Conservation (phyloP, 2,329 filamentous ascomycete species). For the Madurella fahalii region DNA sequence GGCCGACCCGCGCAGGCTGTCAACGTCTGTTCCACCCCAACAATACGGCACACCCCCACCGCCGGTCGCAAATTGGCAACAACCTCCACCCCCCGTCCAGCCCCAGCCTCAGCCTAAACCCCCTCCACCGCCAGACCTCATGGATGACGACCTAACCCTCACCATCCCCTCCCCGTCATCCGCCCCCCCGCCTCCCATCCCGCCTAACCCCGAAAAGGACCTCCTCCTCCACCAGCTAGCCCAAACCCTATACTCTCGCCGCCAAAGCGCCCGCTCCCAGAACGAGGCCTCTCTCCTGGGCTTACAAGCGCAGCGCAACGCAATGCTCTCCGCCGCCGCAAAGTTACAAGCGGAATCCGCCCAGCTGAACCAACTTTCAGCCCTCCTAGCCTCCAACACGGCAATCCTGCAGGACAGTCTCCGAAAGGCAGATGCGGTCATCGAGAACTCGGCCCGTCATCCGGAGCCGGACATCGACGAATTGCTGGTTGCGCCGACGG, state of each 20-base stretch:
- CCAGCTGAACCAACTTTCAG: constrained; percentile 65
- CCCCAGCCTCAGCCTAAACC: constrained; percentile 33
- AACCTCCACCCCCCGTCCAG: constrained; percentile 23
- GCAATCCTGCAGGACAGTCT: constrained; percentile 73
- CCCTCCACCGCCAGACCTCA: constrained; percentile 49
- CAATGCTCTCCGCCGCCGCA: constrained; percentile 66
- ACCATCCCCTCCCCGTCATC: constrained; percentile 45
- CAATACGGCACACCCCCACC: constrained; percentile 22
- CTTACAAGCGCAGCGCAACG: constrained; percentile 71
- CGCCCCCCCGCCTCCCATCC: constrained; percentile 74
- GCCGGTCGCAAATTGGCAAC: constrained; percentile 26
- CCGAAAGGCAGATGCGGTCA: constrained; percentile 71
- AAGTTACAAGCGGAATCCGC: constrained; percentile 70
- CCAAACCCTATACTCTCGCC: constrained; percentile 62
- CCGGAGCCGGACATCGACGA: constrained; percentile 79
- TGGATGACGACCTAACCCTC: constrained; percentile 55
- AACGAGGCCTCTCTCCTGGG: constrained; percentile 71
- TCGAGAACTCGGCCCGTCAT: constrained; percentile 66
- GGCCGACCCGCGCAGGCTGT: constrained; percentile 13
- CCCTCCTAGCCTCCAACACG: constrained; percentile 71
- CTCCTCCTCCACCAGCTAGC: constrained; percentile 75
- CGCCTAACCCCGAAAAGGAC: constrained; percentile 94
- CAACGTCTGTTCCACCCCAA: constrained; percentile 15
- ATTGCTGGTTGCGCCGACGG: constrained; percentile 85
- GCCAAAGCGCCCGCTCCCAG: constrained; percentile 65